phyloP scores from a whole-genome alignment of 306 rosid genomes.

The Vigna hirtella region DNA sequence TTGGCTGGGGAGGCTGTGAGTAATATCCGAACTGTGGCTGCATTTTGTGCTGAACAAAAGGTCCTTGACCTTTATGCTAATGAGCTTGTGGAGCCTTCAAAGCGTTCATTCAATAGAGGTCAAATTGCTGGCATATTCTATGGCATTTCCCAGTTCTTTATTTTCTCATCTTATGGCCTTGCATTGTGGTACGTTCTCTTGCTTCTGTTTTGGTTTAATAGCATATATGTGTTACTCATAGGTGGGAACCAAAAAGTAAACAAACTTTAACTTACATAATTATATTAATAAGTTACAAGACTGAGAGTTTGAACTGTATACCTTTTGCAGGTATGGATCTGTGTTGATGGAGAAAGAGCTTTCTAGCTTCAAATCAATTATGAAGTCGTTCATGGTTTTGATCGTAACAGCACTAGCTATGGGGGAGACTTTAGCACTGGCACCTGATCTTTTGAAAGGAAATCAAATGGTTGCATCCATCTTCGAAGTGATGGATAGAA shows the following conservation, averaged over 20 bases:
- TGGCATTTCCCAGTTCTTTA: slow-evolving; percentile 88
- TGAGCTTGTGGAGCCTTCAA: slow-evolving; percentile 83
- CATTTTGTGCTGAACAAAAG: slow-evolving; percentile 86
- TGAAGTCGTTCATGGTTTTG: slow-evolving; percentile 89
- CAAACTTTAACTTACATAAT: not conserved
- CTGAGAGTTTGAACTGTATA: slow-evolving; percentile 4
- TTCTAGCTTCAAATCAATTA: slow-evolving; percentile 77
- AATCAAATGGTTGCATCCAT: slow-evolving; percentile 91
- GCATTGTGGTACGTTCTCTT: slow-evolving; percentile 74
- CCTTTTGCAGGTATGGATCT: slow-evolving; percentile 81
- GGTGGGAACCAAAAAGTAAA: not conserved
- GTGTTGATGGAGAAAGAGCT: slow-evolving; percentile 78
- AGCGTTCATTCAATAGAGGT: slow-evolving; percentile 72
- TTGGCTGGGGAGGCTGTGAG: slow-evolving; percentile 95
- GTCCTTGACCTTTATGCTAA: slow-evolving; percentile 70
- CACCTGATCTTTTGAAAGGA: slow-evolving; percentile 89
- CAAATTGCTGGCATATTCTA: slow-evolving; percentile 92
- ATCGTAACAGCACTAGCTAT: slow-evolving; percentile 89
- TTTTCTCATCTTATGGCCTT: slow-evolving; percentile 90
- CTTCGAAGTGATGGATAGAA: slow-evolving; percentile 74
- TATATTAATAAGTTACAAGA: not conserved
- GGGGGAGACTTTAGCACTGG: slow-evolving; percentile 92
- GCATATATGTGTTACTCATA: not conserved
- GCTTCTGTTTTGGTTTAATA: slow-evolving; percentile 1
- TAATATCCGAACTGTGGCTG: slow-evolving; percentile 91